phyloP scores from a whole-genome alignment of 2,329 filamentous ascomycete species.

The Trichoderma endophyticum region DNA sequence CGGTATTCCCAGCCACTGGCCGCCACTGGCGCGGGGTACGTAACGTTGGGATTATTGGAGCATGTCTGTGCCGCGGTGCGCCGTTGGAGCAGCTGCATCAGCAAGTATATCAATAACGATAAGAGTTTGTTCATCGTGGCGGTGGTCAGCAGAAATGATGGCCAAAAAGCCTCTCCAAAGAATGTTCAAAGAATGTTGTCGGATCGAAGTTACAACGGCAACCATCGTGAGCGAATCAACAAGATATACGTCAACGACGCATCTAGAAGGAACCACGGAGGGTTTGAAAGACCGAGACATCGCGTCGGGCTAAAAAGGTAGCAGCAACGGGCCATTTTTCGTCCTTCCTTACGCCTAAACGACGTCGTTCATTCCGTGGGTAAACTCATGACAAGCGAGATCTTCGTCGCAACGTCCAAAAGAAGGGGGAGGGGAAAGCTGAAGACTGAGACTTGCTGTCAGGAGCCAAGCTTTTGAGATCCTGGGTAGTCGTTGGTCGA shows the following conservation, averaged over 20 bases:
- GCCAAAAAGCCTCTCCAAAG: neutral
- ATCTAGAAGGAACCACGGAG: neutral
- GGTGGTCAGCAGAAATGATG: neutral
- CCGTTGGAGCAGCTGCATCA: neutral
- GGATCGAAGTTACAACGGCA: neutral
- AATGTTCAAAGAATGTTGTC: neutral
- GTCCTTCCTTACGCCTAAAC: neutral
- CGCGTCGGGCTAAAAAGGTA: neutral
- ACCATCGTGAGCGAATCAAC: neutral
- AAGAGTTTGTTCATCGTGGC: neutral
- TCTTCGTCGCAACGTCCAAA: neutral
- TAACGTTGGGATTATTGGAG: slow-evolving; percentile 34
- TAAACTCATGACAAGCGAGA: neutral
- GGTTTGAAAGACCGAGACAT: neutral
- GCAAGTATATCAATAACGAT: neutral
- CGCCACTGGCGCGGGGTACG: slow-evolving; percentile 37
- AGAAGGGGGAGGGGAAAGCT: neutral
- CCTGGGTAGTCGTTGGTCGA: neutral
- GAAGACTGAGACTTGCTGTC: neutral
- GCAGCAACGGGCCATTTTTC: neutral
- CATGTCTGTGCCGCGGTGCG: slow-evolving; percentile 27
- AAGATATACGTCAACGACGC: neutral
- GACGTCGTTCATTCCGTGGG: neutral
- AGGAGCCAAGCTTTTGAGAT: neutral
- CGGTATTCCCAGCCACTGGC: slow-evolving; percentile 44